A percentile compares a stretch with the other conserved stretches of the same genome.
Conservation (phyloP, 495 filamentous ascomycete genomes). For the Penicillium pulvis region DNA sequence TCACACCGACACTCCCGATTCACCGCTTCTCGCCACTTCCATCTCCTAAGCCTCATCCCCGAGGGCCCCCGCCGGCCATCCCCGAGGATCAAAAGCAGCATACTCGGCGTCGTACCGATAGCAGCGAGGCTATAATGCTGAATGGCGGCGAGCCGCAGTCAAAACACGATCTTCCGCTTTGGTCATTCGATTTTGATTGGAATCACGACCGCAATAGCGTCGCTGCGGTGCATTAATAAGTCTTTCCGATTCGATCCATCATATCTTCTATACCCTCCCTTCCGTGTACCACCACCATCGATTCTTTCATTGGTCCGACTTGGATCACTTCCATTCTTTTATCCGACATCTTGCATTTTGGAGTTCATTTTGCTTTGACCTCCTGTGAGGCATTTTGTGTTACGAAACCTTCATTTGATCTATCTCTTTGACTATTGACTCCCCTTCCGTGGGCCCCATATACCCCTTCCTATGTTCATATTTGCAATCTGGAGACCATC, state of each 20-base stretch:
- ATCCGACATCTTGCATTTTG: constrained; percentile 1
- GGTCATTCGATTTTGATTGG: constrained; percentile 47
- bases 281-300: neutral
- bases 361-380: neutral
- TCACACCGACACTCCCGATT: constrained; percentile 48
- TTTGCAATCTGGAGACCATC: neutral
- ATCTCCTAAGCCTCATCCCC: constrained; percentile 42
- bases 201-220: constrained; percentile 34
- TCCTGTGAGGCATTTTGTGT: neutral
- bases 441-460: constrained; percentile 5
- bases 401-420: constrained; percentile 7
- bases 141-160: constrained; percentile 24
- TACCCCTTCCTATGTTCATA: constrained; percentile 10
- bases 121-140: constrained; percentile 46
- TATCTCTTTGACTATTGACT: constrained; percentile 3
- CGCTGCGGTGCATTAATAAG: constrained; percentile 40
- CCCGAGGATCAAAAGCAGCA: constrained; percentile 42
- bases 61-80: constrained; percentile 40
- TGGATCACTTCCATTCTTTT: neutral
- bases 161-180: constrained; percentile 40
- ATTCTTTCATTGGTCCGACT: neutral
- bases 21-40: constrained; percentile 48
- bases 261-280: neutral
- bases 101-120: constrained; percentile 47
- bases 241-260: neutral